A percentile compares a stretch with the other conserved stretches of the same genome.
Evolutionary conservation across 2,329 filamentous ascomycete genomes (phyloP).

Genomic region (Neurospora crassa): DNA sequence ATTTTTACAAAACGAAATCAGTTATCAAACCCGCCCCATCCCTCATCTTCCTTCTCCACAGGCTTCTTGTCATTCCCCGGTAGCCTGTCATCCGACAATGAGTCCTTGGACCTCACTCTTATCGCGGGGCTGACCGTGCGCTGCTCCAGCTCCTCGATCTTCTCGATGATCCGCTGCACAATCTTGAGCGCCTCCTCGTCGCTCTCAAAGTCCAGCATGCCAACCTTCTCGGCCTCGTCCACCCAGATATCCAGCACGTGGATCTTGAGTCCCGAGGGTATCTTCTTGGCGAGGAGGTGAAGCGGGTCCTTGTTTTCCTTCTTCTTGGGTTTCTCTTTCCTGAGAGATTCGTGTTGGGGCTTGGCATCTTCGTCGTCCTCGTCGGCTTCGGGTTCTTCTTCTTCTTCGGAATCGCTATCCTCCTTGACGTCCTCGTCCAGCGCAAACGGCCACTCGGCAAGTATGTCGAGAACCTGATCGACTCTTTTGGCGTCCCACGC

Average conservation of each 20-base stretch:
- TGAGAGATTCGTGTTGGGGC: neutral
- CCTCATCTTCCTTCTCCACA: conserved; percentile 27
- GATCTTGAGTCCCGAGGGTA: conserved; percentile 76
- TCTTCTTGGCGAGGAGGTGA: conserved; percentile 24
- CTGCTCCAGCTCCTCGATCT: conserved; percentile 46
- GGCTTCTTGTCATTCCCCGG: conserved; percentile 43
- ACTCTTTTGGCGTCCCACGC: conserved; percentile 16
- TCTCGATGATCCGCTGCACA: conserved; percentile 40
- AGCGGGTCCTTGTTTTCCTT: conserved; percentile 14
- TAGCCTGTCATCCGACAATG: conserved; percentile 64
- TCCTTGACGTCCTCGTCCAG: conserved; percentile 26
- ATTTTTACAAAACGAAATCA: conserved; percentile 19
- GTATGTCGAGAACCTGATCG: conserved; percentile 29
- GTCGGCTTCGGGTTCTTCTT: conserved; percentile 21
- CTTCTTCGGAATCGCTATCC: conserved; percentile 19
- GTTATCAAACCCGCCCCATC: conserved; percentile 63
- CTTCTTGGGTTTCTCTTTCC: conserved; percentile 10
- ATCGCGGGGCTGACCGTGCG: conserved; percentile 61
- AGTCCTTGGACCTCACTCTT: conserved; percentile 58
- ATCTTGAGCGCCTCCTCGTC: conserved; percentile 33
- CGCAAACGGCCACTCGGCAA: conserved; percentile 33
- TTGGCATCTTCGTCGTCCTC: neutral
- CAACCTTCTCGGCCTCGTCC: conserved; percentile 73
- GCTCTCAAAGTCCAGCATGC: conserved; percentile 34
- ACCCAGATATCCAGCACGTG: conserved; percentile 88